Evolutionary conservation across 306 rosid species (phyloP).

Genomic region (Trifolium dubium): DNA sequence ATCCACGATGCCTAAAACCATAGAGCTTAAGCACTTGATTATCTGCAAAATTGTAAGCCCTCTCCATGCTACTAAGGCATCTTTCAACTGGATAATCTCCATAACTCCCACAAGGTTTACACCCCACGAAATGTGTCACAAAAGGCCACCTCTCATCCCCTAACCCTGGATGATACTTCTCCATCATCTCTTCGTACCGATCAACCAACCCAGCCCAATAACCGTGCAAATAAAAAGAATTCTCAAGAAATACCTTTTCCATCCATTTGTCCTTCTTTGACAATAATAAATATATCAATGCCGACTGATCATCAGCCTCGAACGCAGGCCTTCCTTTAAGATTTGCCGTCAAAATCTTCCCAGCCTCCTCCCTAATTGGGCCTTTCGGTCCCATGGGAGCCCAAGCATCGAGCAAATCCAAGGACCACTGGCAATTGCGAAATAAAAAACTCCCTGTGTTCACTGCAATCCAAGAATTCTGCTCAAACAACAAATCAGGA

Average conservation of each 20-base stretch:
- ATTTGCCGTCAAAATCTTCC: constrained; percentile 79
- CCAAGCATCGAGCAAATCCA: constrained; percentile 96
- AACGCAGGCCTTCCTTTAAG: constrained; percentile 96
- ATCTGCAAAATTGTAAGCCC: constrained; percentile 96
- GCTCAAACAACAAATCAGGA: constrained; percentile 93
- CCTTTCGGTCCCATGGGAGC: constrained; percentile 99
- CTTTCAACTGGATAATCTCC: constrained; percentile 96
- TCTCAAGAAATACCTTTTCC: constrained; percentile 90
- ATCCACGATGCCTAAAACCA: constrained; percentile 89
- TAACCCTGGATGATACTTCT: constrained; percentile 93
- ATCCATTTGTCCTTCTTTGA: constrained; percentile 91
- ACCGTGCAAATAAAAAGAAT: constrained; percentile 91
- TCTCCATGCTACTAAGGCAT: constrained; percentile 96
- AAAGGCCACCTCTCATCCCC: constrained; percentile 99
- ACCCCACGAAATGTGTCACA: constrained; percentile 96
- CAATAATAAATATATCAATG: constrained; percentile 82
- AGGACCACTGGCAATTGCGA: constrained; percentile 92
- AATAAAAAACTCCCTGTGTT: constrained; percentile 91
- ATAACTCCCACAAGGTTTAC: constrained; percentile 99
- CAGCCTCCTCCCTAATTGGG: constrained; percentile 78
- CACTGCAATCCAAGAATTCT: constrained; percentile 93
- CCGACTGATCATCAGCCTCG: constrained; percentile 97
- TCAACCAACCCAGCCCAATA: constrained; percentile 99
- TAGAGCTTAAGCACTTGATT: constrained; percentile 90
- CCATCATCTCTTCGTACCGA: constrained; percentile 93